Percentiles rank a stretch among this genome's conserved stretches.
These are phyloP conservation scores for Fusarium chuoi DNA, from an alignment of 2,329 filamentous ascomycete genomes.

Conservation along the genomic window DNA sequence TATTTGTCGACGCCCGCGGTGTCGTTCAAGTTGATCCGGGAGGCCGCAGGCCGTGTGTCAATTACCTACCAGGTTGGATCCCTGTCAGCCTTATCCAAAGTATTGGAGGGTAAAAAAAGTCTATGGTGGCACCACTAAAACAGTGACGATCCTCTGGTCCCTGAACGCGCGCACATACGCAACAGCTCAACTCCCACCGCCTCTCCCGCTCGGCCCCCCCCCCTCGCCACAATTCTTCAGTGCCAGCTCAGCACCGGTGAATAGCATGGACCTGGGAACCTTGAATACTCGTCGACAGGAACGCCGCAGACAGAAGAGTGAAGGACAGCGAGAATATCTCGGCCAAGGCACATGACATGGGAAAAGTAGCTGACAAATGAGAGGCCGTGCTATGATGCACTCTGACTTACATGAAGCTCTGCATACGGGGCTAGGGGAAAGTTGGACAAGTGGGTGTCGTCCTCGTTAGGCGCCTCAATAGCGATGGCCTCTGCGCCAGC, in stretches of 20 bases:
- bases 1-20: constrained; percentile 88
- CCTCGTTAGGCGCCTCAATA: constrained; percentile 78
- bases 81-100: constrained; percentile 46
- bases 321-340: constrained; percentile 16
- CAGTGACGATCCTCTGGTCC: constrained; percentile 16
- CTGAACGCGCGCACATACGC: not conserved
- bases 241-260: constrained; percentile 25
- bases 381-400: constrained; percentile 44
- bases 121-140: constrained; percentile 17
- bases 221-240: constrained; percentile 16
- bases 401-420: constrained; percentile 78
- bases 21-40: constrained; percentile 84
- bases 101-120: constrained; percentile 24
- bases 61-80: constrained; percentile 66
- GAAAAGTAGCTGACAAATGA: constrained; percentile 17
- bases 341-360: not conserved
- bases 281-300: constrained; percentile 14
- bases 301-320: not conserved
- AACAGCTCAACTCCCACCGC: constrained; percentile 31
- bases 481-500: constrained; percentile 67
- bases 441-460: constrained; percentile 69
- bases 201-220: constrained; percentile 32
- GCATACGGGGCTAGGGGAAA: constrained; percentile 79
- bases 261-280: constrained; percentile 8
- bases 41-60: constrained; percentile 80